These are phyloP conservation scores for Solanum lignicaule DNA, from an alignment of 257 asterid genomes.

Conservation along the genomic window DNA sequence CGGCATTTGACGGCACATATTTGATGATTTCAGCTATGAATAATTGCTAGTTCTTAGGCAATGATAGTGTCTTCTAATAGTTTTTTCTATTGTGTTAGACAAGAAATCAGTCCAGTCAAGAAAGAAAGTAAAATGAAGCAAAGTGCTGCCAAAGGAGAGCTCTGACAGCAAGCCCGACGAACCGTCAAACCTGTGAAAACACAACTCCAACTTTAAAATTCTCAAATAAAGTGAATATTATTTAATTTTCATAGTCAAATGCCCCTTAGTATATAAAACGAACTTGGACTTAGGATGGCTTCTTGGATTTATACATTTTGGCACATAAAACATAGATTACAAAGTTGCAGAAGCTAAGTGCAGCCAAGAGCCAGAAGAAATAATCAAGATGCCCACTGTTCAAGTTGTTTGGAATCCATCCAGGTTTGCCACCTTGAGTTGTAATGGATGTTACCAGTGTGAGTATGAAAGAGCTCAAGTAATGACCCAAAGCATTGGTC, in stretches of 20 bases:
- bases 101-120: too few species aligned
- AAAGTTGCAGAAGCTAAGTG: slow-evolving; percentile 55
- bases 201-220: background rate
- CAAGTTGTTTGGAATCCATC: slow-evolving; percentile 88
- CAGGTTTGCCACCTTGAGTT: slow-evolving; percentile 46
- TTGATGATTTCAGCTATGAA: too few species aligned
- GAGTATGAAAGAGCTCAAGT: slow-evolving; percentile 62
- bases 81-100: too few species aligned
- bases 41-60: too few species aligned
- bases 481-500: slow-evolving; percentile 55
- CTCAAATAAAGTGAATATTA: too few species aligned
- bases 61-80: too few species aligned
- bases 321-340: slow-evolving; percentile 53
- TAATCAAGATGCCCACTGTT: slow-evolving; percentile 75
- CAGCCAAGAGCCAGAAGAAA: slow-evolving; percentile 80
- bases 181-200: too few species aligned
- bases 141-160: too few species aligned
- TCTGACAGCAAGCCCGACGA: too few species aligned
- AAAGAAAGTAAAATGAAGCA: too few species aligned
- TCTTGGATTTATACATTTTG: slow-evolving; percentile 55
- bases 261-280: background rate
- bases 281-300: slow-evolving; percentile 25
- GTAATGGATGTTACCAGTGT: slow-evolving; percentile 55
- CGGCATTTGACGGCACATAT: too few species aligned
- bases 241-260: background rate